A percentile compares a stretch with the other conserved stretches of the same genome.
phyloP scores from a whole-genome alignment of 2,329 filamentous ascomycete genomes.

The Arthrobotrys iridis region DNA sequence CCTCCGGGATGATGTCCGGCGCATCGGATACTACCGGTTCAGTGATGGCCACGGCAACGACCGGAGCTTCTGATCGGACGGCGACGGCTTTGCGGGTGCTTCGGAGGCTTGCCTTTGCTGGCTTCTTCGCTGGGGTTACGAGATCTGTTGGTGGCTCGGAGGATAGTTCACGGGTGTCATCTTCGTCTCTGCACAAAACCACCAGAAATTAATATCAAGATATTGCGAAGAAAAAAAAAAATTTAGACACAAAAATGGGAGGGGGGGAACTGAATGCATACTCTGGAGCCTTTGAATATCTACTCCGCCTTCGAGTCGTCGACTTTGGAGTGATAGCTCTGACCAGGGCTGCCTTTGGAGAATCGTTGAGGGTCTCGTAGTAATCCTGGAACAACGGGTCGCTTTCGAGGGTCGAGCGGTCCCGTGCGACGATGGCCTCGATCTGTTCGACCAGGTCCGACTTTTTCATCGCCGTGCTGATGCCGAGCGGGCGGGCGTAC shows the following conservation, averaged over 20 bases:
- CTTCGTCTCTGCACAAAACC: conserved; percentile 25
- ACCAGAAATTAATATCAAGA: not conserved
- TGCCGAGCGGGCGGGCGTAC: conserved; percentile 41
- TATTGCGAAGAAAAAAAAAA: not conserved
- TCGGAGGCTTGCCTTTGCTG: not conserved
- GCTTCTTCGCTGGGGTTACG: conserved; percentile 46
- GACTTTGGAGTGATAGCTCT: conserved; percentile 27
- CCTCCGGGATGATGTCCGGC: conserved; percentile 28
- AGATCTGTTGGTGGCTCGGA: conserved; percentile 45
- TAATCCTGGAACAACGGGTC: conserved; percentile 42
- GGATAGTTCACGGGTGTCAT: conserved; percentile 27
- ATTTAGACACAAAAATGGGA: not conserved
- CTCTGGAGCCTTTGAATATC: conserved; percentile 51
- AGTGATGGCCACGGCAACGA: not conserved
- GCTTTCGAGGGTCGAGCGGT: conserved; percentile 26
- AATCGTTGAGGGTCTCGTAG: conserved; percentile 43
- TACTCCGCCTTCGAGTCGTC: conserved; percentile 15
- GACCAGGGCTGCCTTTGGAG: not conserved
- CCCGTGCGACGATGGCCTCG: not conserved
- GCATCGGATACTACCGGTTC: conserved; percentile 4
- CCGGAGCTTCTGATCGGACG: not conserved
- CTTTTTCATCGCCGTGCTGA: conserved; percentile 25
- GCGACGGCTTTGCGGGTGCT: conserved; percentile 38
- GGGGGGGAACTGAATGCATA: not conserved
- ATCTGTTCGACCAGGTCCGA: conserved; percentile 45